Base-by-base conservation (phyloP, 345 rosid genomes). In the Melaleuca quinquenervia region DNA sequence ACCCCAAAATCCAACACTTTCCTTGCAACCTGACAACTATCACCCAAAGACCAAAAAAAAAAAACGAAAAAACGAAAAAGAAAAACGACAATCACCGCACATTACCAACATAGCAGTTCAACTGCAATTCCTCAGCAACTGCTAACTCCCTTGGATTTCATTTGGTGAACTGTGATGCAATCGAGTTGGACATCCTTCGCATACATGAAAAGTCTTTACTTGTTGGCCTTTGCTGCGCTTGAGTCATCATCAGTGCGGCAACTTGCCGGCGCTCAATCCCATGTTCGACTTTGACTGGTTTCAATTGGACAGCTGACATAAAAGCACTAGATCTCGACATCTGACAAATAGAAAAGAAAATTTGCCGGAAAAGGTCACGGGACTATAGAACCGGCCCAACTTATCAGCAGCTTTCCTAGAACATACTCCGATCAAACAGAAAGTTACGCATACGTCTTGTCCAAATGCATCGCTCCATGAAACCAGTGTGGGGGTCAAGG, bases 381-480 rank as follows among this genome's bases (percentile, higher is more conserved):
- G 53, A 52, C 51, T 50, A 50, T 10, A 11, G 14, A 11, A 52
- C 18, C 26, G 56, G 2, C 36, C 8, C 18, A n/a, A 60, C 74
- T 60, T 60, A n/a, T 3, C 27, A 60, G 74, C 36, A 3, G 74
- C 74, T 60, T 27, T 27, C 74, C 41, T 27, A 3, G 74, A 27
- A 16, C 0, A 3, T n/a, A 9, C 74, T 44, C 14, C 21, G 9
- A 16, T 15, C 75, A 29, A 14, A 32, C 75, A 27, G 27, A 13
- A 27, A 27, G 75, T 14, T 0, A 0, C 75, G 75, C 21, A 62
- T 41, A 15, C 0, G 3, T 62, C 20, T 3, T 62, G 20, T 0
- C 2, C 1, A 3, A n/a, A 20, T 3, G 36, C 16, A 58, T 18
- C 3, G 21, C 11, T 8, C 5, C 32, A 13, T 2, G 70, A 58